Evolutionary conservation across 805 yeast species (phyloP), one percentile per base, ranked within the genome.

Genomic region (Ogataea pini): DNA sequence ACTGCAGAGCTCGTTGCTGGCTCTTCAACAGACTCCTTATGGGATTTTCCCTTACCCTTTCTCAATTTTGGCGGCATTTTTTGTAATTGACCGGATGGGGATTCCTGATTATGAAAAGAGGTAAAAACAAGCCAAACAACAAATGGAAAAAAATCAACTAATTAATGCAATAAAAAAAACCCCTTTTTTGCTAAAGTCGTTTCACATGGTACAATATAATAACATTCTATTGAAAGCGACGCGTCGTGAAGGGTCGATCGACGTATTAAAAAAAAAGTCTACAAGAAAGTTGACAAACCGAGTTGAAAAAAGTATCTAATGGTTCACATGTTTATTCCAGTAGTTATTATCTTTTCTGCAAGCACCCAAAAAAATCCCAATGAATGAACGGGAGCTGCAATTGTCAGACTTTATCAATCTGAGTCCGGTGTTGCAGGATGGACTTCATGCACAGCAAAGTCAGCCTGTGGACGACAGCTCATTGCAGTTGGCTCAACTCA

Each of bases 401-500:
- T 10, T 27, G 16, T 27, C 28, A 14, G 36, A 31, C 29, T 50
- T 49, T 33, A 25, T 46, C 13, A 46, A 34, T 14, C 34, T 56
- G 22, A 55, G 52, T 40, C 53, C 57, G 13, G 51, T 52, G 3
- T 39, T 56, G 39, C 49, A 49, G n/a, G 57, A 50, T 12, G 47
- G 33, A 2, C 29, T 20, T 1, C 38, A 34, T 2, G 41, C 43
- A 36, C 42, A 39, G 20, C 28, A 7, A 16, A 29, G 25, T 7
- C 42, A 27, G 33, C 18, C 24, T 13, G 17, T 31, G n/a, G 52
- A 55, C 36, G 62, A 58, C 40, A 48, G 55, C 9, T 36, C 54
- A 14, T 52, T 62, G n/a, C 59, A 59, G 1, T 47, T 84, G 28
- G 71, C 73, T 14, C 82, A 82, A 54, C 61, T 84, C 29, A 78